Evolutionary conservation across 2,329 filamentous ascomycete species (phyloP).

Genomic region (Cladosporium colombiae): DNA sequence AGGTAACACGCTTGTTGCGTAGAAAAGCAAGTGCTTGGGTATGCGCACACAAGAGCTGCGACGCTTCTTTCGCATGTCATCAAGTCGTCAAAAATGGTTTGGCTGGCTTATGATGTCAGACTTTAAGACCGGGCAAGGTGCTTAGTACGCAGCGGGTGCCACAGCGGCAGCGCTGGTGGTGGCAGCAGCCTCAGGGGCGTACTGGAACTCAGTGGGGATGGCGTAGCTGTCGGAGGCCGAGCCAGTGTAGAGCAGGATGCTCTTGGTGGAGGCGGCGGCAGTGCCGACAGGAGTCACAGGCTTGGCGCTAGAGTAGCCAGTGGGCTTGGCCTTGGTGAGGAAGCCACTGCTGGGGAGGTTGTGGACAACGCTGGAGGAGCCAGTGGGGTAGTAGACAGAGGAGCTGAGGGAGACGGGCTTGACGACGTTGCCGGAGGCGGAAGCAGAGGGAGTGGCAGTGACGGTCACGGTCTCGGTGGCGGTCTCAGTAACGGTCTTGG

Average conservation of each 20-base stretch:
- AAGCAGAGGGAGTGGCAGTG: slow-evolving; percentile 26
- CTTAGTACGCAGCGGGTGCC: slow-evolving; percentile 9
- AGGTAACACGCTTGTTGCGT: slow-evolving; percentile 9
- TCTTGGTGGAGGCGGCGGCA: slow-evolving; percentile 18
- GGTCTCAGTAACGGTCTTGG: slow-evolving; percentile 37
- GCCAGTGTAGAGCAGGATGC: slow-evolving; percentile 10
- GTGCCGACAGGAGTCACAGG: slow-evolving; percentile 34
- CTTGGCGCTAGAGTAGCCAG: slow-evolving; percentile 15
- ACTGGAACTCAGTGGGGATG: slow-evolving; percentile 16
- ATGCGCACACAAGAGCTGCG: slow-evolving; percentile 20
- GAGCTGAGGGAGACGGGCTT: slow-evolving; percentile 29
- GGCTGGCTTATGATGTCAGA: slow-evolving; percentile 19
- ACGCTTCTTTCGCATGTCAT: slow-evolving; percentile 19
- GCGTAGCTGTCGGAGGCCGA: slow-evolving; percentile 18
- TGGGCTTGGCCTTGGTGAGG: slow-evolving; percentile 33
- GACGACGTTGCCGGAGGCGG: slow-evolving; percentile 23
- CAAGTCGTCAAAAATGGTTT: slow-evolving; percentile 19
- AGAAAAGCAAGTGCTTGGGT: slow-evolving; percentile 18
- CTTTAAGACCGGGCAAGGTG: slow-evolving; percentile 5
- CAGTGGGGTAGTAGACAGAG: slow-evolving; percentile 32
- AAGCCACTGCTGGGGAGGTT: slow-evolving; percentile 31
- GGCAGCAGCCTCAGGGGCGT: slow-evolving; percentile 9
- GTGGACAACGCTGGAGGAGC: slow-evolving; percentile 20
- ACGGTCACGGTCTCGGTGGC: slow-evolving; percentile 37
- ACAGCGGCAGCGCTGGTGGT: background rate